Conservation (phyloP, 169 alveolate species). For the Pseudocohnilembus persalinus region DNA sequence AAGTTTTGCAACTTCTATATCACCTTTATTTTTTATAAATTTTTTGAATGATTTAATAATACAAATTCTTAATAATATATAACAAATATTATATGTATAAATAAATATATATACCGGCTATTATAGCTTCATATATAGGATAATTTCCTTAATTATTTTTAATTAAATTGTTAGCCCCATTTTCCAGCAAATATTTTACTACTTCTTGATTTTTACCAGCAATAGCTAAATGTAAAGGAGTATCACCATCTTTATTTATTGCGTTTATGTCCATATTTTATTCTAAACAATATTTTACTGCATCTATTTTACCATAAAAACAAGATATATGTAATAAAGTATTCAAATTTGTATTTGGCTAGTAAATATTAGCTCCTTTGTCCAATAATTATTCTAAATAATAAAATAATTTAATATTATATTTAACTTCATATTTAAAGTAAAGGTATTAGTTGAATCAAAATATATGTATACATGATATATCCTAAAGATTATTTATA, state of each 20-base stretch:
- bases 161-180: conserved; percentile 43
- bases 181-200: conserved; percentile 29
- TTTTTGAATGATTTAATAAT: conserved; percentile 3
- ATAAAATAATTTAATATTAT: no score
- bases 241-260: conserved; percentile 39
- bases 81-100: conserved; percentile 13
- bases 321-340: conserved; percentile 53
- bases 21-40: neutral
- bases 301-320: conserved; percentile 39
- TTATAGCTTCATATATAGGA: conserved; percentile 49
- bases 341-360: conserved; percentile 28
- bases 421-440: neutral
- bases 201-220: conserved; percentile 17
- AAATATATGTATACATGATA: neutral
- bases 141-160: conserved; percentile 52
- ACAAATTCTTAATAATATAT: neutral
- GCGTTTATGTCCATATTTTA: conserved; percentile 20
- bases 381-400: neutral
- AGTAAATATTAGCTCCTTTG: conserved; percentile 10
- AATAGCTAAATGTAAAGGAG: conserved; percentile 59
- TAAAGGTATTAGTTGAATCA: no score
- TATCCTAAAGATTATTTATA: conserved; percentile 10
- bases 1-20: neutral
- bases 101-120: conserved; percentile 37
- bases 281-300: conserved; percentile 25